Evolutionary conservation across 495 filamentous ascomycete genomes (phyloP).

Genomic region (Durotheca rogersii): DNA sequence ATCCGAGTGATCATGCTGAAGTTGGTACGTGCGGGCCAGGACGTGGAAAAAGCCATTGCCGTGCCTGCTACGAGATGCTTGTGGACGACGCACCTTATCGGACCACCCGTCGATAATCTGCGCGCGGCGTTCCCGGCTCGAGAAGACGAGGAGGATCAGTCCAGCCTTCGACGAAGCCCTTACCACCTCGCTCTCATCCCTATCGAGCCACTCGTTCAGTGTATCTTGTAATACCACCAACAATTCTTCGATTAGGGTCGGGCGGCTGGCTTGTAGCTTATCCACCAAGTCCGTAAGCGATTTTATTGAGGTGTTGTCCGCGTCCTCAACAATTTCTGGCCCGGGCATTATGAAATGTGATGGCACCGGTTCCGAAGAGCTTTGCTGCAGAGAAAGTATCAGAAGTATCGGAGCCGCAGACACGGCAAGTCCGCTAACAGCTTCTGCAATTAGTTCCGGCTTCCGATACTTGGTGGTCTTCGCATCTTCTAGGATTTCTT

Average conservation of each 20-base stretch:
- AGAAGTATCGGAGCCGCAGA: conserved; percentile 43
- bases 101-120: conserved; percentile 43
- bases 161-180: conserved; percentile 44
- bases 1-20: conserved; percentile 6
- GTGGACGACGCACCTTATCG: conserved; percentile 35
- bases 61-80: conserved; percentile 29
- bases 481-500: conserved; percentile 38
- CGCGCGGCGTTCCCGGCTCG: conserved; percentile 27
- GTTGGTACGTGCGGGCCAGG: conserved; percentile 34
- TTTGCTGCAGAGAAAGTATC: conserved; percentile 1
- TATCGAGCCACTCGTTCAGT: conserved; percentile 43
- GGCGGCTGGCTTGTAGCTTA: conserved; percentile 1
- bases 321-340: conserved; percentile 21
- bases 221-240: conserved; percentile 19
- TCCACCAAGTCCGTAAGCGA: conserved; percentile 16
- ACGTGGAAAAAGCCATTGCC: conserved; percentile 48
- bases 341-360: too few relatives aligned
- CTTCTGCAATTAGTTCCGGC: conserved; percentile 70
- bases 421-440: conserved; percentile 57
- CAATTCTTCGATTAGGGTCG: conserved; percentile 27
- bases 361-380: conserved; percentile 14
- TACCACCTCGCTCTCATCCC: conserved; percentile 46
- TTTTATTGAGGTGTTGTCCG: background rate
- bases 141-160: conserved; percentile 43
- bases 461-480: conserved; percentile 51